These are phyloP conservation scores for Cladosporium sp. DNA, from an alignment of 2,329 filamentous ascomycete genomes.

Conservation along the genomic window DNA sequence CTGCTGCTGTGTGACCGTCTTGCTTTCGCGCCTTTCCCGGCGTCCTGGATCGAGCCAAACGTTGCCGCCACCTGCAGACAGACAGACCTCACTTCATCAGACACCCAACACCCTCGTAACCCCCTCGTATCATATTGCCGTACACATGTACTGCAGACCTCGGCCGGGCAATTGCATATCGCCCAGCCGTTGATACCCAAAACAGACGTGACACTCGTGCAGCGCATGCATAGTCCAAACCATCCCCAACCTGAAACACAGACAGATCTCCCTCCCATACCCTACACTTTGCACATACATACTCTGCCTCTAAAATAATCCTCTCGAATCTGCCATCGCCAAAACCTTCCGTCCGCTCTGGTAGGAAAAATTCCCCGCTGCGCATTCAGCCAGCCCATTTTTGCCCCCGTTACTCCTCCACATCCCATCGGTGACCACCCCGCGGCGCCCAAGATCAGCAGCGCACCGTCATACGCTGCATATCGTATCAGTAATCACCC, in stretches of 20 bases:
- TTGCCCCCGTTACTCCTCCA: not conserved
- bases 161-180: not conserved
- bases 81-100: constrained; percentile 6
- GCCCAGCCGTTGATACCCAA: not conserved
- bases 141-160: not conserved
- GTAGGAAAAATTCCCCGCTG: not conserved
- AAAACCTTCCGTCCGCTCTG: not conserved
- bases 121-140: not conserved
- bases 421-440: not conserved
- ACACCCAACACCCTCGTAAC: not conserved
- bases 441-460: constrained; percentile 5
- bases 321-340: not conserved
- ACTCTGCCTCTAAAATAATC: not conserved
- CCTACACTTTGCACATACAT: not conserved
- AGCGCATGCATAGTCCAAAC: not conserved
- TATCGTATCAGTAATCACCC: not conserved
- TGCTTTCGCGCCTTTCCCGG: constrained; percentile 3
- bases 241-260: not conserved
- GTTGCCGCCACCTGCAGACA: not conserved
- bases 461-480: not conserved
- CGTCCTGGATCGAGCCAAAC: constrained; percentile 1
- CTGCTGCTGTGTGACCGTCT: constrained; percentile 10
- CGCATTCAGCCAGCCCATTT: not conserved
- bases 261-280: not conserved
- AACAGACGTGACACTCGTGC: not conserved